Conservation (phyloP, 2,329 filamentous ascomycete species). For the Arachnomyces sp. region DNA sequence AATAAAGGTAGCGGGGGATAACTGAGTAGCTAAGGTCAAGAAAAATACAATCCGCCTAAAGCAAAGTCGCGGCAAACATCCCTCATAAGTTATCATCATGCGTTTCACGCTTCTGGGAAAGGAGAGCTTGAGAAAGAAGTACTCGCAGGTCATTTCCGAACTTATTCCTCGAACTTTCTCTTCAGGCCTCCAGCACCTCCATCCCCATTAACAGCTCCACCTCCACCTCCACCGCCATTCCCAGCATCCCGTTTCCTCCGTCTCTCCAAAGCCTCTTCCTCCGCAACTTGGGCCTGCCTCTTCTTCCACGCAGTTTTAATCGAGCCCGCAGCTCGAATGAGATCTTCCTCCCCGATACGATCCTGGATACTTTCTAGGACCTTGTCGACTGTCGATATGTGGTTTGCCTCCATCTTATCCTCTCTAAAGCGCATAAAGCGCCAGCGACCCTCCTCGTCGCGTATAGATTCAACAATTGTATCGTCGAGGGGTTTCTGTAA, state of each 20-base stretch:
- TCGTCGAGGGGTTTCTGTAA: slow-evolving; percentile 72
- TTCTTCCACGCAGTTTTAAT: slow-evolving; percentile 79
- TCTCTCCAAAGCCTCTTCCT: slow-evolving; percentile 17
- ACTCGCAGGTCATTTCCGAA: background rate
- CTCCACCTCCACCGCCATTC: slow-evolving; percentile 10
- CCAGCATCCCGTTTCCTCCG: slow-evolving; percentile 18
- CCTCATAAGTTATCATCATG: too few species aligned
- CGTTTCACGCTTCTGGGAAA: background rate
- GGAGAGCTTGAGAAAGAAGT: slow-evolving; percentile 1
- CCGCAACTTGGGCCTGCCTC: slow-evolving; percentile 36
- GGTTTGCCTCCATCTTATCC: slow-evolving; percentile 87
- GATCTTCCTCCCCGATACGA: slow-evolving; percentile 72
- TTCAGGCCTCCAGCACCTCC: slow-evolving; percentile 33
- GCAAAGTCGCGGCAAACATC: too few species aligned
- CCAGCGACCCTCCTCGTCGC: slow-evolving; percentile 70
- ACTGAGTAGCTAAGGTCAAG: too few species aligned
- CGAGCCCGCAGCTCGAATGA: slow-evolving; percentile 59
- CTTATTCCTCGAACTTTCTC: slow-evolving; percentile 35
- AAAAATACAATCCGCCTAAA: too few species aligned
- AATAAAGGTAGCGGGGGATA: too few species aligned
- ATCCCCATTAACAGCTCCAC: slow-evolving; percentile 18
- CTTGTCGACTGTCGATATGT: slow-evolving; percentile 72
- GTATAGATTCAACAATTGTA: slow-evolving; percentile 81
- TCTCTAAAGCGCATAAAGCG: slow-evolving; percentile 83
- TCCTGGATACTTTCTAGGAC: slow-evolving; percentile 87